Percentiles rank a stretch among this genome's conserved stretches.
Conservation (phyloP, 116 monocot genomes). For the Iris pallida region DNA sequence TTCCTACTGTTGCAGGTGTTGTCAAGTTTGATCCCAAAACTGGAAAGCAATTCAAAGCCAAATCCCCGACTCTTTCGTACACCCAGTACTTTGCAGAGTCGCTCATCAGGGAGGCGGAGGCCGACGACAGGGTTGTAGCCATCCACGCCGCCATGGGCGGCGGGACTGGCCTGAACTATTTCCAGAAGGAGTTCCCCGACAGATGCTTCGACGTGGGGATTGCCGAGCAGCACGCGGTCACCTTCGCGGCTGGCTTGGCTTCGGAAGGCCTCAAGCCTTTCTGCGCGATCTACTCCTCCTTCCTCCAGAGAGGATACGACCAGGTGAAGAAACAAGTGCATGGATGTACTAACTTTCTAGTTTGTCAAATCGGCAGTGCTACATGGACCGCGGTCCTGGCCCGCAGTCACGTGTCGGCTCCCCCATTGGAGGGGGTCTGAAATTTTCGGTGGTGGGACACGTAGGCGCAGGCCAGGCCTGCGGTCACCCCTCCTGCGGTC, state of each 20-base stretch:
- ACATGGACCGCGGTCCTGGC: too few relatives aligned
- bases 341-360: too few relatives aligned
- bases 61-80: conserved; percentile 46
- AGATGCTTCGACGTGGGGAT: conserved; percentile 80
- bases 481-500: too few relatives aligned
- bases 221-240: conserved; percentile 78
- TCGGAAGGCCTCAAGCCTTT: conserved; percentile 78
- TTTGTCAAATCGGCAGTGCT: too few relatives aligned
- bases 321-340: conserved; percentile 31
- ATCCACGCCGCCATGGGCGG: conserved; percentile 85
- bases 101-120: conserved; percentile 62
- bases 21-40: conserved; percentile 55
- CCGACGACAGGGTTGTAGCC: conserved; percentile 53
- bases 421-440: too few relatives aligned
- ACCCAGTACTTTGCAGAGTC: conserved; percentile 67
- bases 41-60: conserved; percentile 61
- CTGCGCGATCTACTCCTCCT: conserved; percentile 75
- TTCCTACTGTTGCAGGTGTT: conserved; percentile 35
- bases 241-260: conserved; percentile 67
- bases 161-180: conserved; percentile 71
- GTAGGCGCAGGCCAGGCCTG: too few relatives aligned
- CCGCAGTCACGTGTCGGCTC: too few relatives aligned
- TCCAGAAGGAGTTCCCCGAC: conserved; percentile 55
- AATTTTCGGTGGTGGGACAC: too few relatives aligned
- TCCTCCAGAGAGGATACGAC: conserved; percentile 73